phyloP scores from a whole-genome alignment of 2,329 filamentous ascomycete species.

The Neofusicoccum ribis region DNA sequence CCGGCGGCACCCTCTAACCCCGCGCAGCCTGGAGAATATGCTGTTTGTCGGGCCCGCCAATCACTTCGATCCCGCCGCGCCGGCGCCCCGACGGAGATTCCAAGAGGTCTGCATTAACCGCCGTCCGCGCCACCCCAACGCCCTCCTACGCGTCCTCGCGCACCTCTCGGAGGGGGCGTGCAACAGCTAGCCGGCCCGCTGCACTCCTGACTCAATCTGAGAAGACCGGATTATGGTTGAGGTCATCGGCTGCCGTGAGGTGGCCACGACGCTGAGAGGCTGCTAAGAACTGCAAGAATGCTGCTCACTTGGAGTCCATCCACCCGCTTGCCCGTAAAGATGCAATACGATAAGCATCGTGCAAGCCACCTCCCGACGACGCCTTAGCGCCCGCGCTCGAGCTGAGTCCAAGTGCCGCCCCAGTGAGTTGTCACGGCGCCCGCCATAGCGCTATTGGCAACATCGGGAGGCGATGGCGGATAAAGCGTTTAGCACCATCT shows the following conservation, averaged over 20 bases:
- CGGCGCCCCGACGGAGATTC: slow-evolving; percentile 14
- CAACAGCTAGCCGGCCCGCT: not conserved
- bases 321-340: not conserved
- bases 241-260: not conserved
- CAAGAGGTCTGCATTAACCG: not conserved
- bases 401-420: not conserved
- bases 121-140: slow-evolving; percentile 3
- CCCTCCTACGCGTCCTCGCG: not conserved
- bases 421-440: not conserved
- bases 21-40: not conserved
- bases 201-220: not conserved
- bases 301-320: not conserved
- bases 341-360: not conserved
- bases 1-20: not conserved
- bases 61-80: slow-evolving; percentile 1
- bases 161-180: no score
- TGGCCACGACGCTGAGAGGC: not conserved
- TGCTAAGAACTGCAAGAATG: not conserved
- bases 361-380: not conserved
- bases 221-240: not conserved
- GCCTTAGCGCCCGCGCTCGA: not conserved
- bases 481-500: not conserved
- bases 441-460: not conserved
- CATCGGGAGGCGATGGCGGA: not conserved
- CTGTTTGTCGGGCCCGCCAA: not conserved